phyloP scores from a whole-genome alignment of 164 flowering plant species.

The Magnolia kwangsiensis region DNA sequence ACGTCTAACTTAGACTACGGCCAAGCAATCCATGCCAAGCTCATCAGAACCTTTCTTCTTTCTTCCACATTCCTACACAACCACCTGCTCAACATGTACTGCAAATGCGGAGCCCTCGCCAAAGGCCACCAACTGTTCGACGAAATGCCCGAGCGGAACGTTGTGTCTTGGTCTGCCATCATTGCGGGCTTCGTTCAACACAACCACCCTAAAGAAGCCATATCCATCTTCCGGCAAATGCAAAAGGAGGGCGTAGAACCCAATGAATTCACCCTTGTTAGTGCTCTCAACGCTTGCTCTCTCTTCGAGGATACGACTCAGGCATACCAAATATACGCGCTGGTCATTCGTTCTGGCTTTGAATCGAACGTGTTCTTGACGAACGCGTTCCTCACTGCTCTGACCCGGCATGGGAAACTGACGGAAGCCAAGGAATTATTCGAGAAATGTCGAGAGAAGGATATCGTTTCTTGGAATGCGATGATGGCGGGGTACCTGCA shows the following conservation, averaged over 20 bases:
- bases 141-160: slow-evolving; percentile 59
- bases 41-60: slow-evolving; percentile 34
- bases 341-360: slow-evolving; percentile 46
- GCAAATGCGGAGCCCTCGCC: slow-evolving; percentile 37
- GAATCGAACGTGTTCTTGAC: slow-evolving; percentile 46
- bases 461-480: slow-evolving; percentile 74
- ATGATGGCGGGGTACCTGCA: slow-evolving; percentile 66
- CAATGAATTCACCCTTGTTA: slow-evolving; percentile 60
- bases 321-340: slow-evolving; percentile 40
- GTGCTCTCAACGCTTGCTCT: slow-evolving; percentile 60
- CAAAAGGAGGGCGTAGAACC: slow-evolving; percentile 32
- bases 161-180: slow-evolving; percentile 66
- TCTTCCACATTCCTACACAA: slow-evolving; percentile 48
- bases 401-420: slow-evolving; percentile 43
- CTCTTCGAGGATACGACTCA: slow-evolving; percentile 17
- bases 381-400: slow-evolving; percentile 56
- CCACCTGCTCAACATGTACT: slow-evolving; percentile 56
- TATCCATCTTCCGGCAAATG: slow-evolving; percentile 41
- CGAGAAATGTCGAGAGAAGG: slow-evolving; percentile 34
- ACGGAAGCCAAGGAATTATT: slow-evolving; percentile 48
- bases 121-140: slow-evolving; percentile 48
- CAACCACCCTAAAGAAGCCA: slow-evolving; percentile 30
- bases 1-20: slow-evolving; percentile 1
- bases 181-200: slow-evolving; percentile 54
- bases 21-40: slow-evolving; percentile 40